Evolutionary conservation across 768 basidiomycete species (phyloP).

Genomic region (Hygrocybe coccinea): DNA sequence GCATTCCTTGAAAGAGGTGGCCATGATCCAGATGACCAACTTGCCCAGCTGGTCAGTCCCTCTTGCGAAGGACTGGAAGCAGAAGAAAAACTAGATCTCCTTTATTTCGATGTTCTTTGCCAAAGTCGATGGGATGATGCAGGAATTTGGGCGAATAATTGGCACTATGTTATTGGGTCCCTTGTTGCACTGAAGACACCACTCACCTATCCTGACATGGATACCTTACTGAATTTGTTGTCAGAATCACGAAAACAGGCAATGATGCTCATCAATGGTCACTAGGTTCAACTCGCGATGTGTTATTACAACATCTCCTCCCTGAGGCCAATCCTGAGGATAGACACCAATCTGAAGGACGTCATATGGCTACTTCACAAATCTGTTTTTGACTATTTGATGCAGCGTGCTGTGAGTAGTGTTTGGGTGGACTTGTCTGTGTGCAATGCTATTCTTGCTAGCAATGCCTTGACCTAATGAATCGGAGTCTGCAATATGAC

Average conservation of each 20-base stretch:
- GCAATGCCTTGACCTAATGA: neutral
- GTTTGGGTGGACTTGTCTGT: neutral
- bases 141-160: neutral
- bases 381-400: neutral
- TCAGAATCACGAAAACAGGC: neutral
- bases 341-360: neutral
- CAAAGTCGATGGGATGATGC: neutral
- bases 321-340: neutral
- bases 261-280: neutral
- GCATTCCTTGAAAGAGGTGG: slow-evolving; percentile 1
- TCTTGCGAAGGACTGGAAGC: neutral
- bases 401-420: neutral
- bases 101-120: neutral
- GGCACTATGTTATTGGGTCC: slow-evolving; percentile 1
- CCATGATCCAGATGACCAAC: neutral
- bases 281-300: neutral
- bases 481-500: neutral
- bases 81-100: neutral
- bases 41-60: neutral
- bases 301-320: neutral
- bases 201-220: neutral
- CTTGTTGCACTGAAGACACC: slow-evolving; percentile 1
- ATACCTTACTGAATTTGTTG: neutral
- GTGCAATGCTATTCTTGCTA: neutral
- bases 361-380: slow-evolving; percentile 1